Base-by-base conservation (phyloP, 2,329 filamentous ascomycete genomes). In the Pseudomassariella vexata region DNA sequence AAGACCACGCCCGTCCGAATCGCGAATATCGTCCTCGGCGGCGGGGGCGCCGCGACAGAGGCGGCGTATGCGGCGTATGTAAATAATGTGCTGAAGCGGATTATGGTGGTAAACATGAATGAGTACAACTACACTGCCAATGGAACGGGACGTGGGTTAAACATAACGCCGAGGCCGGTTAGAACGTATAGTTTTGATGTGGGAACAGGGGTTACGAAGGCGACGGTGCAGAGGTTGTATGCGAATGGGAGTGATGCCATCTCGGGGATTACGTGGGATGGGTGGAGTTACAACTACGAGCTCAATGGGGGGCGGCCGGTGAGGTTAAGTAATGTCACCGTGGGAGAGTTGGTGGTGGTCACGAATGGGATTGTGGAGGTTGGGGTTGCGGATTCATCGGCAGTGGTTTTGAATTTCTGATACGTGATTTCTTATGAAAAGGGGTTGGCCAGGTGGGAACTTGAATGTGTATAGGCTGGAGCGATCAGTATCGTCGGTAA, bases 241-340 rank as follows among this genome's bases (percentile, higher is more conserved):
- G 76, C 78, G 2, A 79, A 79, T 50, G 77, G 78, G 0, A 79
- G 73, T 40, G 74, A 82, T 54, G 76, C 77, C 7, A 67, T 79
- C 15, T 70, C 69, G 1, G 76, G 76, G 0, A 68, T 80, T 25
- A 71, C 73, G 1, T 81, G 68, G 57, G 73, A 80, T 49, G 76
- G 75, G 2, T 65, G 59, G 47, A 80, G 71, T 40, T 82, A 76
- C 41, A 74, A 80, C 44, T 69, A 68, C 36, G 76, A 81, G 50
- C 53, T 80, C 30, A 62, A 69, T 9, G 42, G 59, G 4, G 77
- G 76, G 0, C 56, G 50, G 48, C 72, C 76, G 3, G 70, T 76
- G 20, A 49, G 63, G 35, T 42, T 79, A 51, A 35, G 38, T 1
- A 80, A 82, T 46, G 64, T 76, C 10, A 79, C 75, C 4, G 49